phyloP scores from a whole-genome alignment of 345 rosid genomes.

The Boechera stricta region DNA sequence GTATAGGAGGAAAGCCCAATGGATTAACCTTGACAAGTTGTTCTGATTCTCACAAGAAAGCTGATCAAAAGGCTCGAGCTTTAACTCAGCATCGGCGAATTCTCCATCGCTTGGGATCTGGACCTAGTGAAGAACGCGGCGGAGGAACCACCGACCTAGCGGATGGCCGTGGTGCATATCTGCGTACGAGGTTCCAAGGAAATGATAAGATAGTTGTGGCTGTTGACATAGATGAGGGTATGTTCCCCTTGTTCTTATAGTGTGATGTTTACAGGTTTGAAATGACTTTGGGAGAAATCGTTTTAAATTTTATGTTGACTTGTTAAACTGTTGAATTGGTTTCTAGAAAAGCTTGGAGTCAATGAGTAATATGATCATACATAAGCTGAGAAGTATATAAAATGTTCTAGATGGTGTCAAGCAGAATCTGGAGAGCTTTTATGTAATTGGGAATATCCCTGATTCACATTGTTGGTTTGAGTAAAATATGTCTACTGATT shows the following conservation, averaged over 20 bases:
- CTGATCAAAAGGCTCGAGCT: constrained; percentile 56
- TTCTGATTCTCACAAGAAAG: constrained; percentile 47
- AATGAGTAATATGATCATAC: constrained; percentile 8
- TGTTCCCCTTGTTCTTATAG: constrained; percentile 3
- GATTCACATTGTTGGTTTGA: constrained; percentile 4
- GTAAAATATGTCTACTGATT: constrained; percentile 5
- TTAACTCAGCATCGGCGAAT: constrained; percentile 50
- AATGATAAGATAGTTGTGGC: constrained; percentile 77
- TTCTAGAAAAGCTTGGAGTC: neutral
- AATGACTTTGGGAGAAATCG: neutral
- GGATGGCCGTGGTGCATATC: constrained; percentile 50
- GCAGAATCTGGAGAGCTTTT: neutral
- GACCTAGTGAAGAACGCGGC: constrained; percentile 48
- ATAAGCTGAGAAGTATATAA: neutral
- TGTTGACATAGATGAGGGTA: constrained; percentile 97
- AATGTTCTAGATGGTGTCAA: constrained; percentile 4
- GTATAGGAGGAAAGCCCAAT: constrained; percentile 9
- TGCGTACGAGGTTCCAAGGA: constrained; percentile 52
- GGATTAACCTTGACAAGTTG: constrained; percentile 56
- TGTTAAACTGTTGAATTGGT: neutral
- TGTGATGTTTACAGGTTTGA: constrained; percentile 4
- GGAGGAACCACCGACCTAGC: constrained; percentile 46
- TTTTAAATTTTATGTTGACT: constrained; percentile 9
- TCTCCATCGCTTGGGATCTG: constrained; percentile 53
- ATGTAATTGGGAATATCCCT: constrained; percentile 14